phyloP scores from a whole-genome alignment of 768 basidiomycete genomes.

The Lentinus tigrinus region DNA sequence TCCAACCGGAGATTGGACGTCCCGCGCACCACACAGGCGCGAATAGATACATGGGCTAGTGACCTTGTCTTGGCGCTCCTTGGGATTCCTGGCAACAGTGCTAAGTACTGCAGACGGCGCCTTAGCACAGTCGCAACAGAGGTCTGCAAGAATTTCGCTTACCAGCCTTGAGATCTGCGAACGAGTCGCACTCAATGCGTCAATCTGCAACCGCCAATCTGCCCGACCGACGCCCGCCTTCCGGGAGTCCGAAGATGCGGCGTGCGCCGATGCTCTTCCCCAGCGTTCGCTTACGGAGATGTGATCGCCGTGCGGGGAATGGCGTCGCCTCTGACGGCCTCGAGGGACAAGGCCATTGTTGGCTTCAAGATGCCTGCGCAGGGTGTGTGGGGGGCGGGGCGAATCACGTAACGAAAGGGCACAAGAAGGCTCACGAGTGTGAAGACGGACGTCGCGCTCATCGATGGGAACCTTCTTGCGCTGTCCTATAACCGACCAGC shows the following conservation, averaged over 20 bases:
- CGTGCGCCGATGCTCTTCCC: background rate
- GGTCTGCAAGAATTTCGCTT: too few relatives aligned
- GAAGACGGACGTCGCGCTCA: background rate
- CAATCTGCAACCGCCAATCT: background rate
- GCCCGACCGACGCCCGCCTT: background rate
- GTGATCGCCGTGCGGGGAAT: background rate
- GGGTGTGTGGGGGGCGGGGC: too few relatives aligned
- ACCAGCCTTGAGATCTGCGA: too few relatives aligned
- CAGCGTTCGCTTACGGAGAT: background rate
- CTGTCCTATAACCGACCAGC: background rate
- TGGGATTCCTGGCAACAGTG: too few relatives aligned
- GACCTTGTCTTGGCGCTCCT: too few relatives aligned
- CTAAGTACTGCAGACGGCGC: too few relatives aligned
- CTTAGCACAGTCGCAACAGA: too few relatives aligned
- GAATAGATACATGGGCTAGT: background rate
- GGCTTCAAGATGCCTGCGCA: too few relatives aligned
- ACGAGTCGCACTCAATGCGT: too few relatives aligned
- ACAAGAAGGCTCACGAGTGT: background rate
- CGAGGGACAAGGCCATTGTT: too few relatives aligned
- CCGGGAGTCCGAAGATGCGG: background rate
- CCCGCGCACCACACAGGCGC: background rate
- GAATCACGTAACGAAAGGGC: background rate
- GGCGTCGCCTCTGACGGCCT: background rate
- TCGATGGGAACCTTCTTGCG: background rate
- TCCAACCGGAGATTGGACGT: background rate